phyloP scores from a whole-genome alignment of 345 rosid species.

The Hypericum androsaemum region DNA sequence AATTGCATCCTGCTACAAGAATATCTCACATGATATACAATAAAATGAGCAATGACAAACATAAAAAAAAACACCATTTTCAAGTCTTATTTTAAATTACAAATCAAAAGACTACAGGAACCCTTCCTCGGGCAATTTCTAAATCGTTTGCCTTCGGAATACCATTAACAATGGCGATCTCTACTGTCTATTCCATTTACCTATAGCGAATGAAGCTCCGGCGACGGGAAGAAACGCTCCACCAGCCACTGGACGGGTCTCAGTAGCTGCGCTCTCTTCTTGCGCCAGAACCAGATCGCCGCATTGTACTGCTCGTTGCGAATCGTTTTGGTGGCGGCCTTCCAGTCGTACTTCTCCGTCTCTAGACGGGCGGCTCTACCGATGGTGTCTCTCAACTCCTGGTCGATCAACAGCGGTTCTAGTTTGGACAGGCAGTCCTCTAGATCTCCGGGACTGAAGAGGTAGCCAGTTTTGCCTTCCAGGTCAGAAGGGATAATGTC shows the following conservation, averaged over 20 bases:
- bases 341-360: slow-evolving; percentile 89
- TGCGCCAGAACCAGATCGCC: slow-evolving; percentile 97
- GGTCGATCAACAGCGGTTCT: slow-evolving; percentile 36
- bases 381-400: slow-evolving; percentile 51
- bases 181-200: no score
- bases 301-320: slow-evolving; percentile 88
- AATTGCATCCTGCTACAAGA: no score
- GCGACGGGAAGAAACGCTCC: slow-evolving; percentile 53
- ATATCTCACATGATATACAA: no score
- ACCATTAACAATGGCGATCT: no score
- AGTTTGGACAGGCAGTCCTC: slow-evolving; percentile 81
- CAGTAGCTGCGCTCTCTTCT: slow-evolving; percentile 59
- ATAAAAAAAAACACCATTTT: no score
- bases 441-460: slow-evolving; percentile 67
- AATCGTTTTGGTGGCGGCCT: slow-evolving; percentile 76
- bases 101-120: no score
- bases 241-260: slow-evolving; percentile 73
- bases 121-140: no score
- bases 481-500: slow-evolving; percentile 86
- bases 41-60: no score
- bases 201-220: slow-evolving; percentile 26
- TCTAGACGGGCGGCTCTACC: slow-evolving; percentile 87
- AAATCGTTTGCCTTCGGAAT: no score
- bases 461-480: slow-evolving; percentile 78
- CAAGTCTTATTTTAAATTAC: no score